phyloP scores from a whole-genome alignment of 148 eudicot genomes.

The Vaccinium vitisidaea region DNA sequence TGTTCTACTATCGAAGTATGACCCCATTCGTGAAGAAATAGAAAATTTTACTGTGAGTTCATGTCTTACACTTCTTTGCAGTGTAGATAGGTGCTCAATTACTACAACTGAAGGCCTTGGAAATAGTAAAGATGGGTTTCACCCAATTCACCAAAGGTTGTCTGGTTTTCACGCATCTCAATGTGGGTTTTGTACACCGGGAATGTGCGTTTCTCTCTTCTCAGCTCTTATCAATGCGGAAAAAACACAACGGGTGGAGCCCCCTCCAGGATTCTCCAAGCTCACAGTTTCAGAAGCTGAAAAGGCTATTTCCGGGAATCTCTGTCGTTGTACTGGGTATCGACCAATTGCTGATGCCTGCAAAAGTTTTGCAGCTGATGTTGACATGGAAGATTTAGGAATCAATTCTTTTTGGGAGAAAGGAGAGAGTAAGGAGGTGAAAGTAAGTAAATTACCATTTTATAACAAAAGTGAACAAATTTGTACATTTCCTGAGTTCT shows the following conservation, averaged over 20 bases:
- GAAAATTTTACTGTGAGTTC: slow-evolving; percentile 66
- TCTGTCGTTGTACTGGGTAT: slow-evolving; percentile 96
- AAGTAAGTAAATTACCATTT: slow-evolving; percentile 51
- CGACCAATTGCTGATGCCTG: slow-evolving; percentile 93
- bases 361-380: slow-evolving; percentile 86
- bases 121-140: slow-evolving; percentile 83
- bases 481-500: slow-evolving; percentile 59
- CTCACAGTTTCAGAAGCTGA: slow-evolving; percentile 75
- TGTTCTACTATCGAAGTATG: slow-evolving; percentile 75
- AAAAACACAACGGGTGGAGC: slow-evolving; percentile 33
- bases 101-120: slow-evolving; percentile 96
- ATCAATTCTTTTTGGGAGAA: slow-evolving; percentile 71
- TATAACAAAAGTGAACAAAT: slow-evolving; percentile 43
- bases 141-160: slow-evolving; percentile 82
- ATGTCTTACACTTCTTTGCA: slow-evolving; percentile 88
- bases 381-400: slow-evolving; percentile 93
- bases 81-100: slow-evolving; percentile 74
- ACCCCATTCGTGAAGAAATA: slow-evolving; percentile 42
- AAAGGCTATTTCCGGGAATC: slow-evolving; percentile 73
- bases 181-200: slow-evolving; percentile 96
- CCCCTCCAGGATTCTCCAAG: slow-evolving; percentile 73
- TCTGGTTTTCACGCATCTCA: slow-evolving; percentile 96
- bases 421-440: slow-evolving; percentile 50
- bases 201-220: slow-evolving; percentile 86
- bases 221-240: slow-evolving; percentile 83